Evolutionary conservation across 106 monocot species (phyloP), one percentile per base, ranked within the genome.

Genomic region (Acanthochlamys bracteata): DNA sequence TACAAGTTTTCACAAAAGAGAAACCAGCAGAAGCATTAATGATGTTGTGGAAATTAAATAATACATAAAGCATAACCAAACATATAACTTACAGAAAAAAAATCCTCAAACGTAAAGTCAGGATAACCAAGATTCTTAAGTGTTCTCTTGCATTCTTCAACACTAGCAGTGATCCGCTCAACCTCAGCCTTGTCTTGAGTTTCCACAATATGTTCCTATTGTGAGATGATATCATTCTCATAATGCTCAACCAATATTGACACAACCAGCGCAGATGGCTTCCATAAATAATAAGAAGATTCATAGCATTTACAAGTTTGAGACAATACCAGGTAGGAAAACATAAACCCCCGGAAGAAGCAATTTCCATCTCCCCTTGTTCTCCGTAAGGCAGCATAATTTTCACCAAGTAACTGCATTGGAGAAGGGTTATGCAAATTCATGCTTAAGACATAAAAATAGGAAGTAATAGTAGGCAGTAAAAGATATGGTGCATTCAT

Each of bases 51-150:
- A 33, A 6, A 33, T 33, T 33, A 33, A 1, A 33, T 1, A 33
- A 33, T 33, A 33, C 6, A 6, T 33, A 33, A 6, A 1, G 6
- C 33, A 33, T 33, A n/a, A n/a, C n/a, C n/a, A n/a, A n/a, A n/a
- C n/a, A n/a, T n/a, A n/a, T n/a, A n/a, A 60, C 83, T 81, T 76
- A 92, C 92, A 0, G 63, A 64, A 75, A 99, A 92, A 76, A 89
- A 99, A 77, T 99, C 98, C 69, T 99, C 98, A 82, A 83, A 99
- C 43, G 92, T 99, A 73, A 99, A 99, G 57, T 99, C 98, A 74
- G 79, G 67, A 77, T 89, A 99, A 67, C 98, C 98, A 83, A 92
- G 98, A 40, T 20, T 53, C 56, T 71, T 74, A 40, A 99, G 83
- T 24, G 91, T 85, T 61, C 74, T 78, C 77, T 69, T 99, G 81